These are phyloP conservation scores for Onygenales sp. DNA, from an alignment of 2,329 filamentous ascomycete genomes.

Conservation along the genomic window DNA sequence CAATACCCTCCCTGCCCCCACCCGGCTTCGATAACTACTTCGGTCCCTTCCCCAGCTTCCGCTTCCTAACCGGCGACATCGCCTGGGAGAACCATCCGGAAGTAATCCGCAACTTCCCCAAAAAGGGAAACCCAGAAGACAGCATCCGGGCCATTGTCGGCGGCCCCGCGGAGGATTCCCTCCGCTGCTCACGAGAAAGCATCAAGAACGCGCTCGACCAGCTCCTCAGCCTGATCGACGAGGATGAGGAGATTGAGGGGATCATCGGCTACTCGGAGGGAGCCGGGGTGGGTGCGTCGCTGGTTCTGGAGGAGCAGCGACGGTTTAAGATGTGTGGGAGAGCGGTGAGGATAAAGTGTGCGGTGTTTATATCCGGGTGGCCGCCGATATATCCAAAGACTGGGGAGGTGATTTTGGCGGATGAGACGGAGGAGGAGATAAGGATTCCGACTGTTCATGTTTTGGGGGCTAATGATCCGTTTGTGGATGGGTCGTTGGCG, in stretches of 20 bases:
- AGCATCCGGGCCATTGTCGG: background rate
- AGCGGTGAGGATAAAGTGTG: background rate
- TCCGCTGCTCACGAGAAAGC: background rate
- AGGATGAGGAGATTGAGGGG: constrained; percentile 3
- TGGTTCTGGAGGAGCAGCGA: background rate
- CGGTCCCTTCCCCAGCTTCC: constrained; percentile 1
- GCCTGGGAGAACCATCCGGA: background rate
- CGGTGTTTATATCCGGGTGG: constrained; percentile 3
- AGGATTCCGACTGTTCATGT: constrained; percentile 18
- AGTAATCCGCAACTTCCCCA: background rate
- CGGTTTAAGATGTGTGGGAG: background rate
- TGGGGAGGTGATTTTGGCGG: constrained; percentile 11
- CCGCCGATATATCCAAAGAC: background rate
- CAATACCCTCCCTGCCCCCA: background rate
- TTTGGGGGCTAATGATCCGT: constrained; percentile 32
- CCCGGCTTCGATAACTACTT: constrained; percentile 2
- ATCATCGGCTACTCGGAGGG: constrained; percentile 3
- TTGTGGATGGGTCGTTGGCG: constrained; percentile 29
- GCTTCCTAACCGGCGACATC: background rate
- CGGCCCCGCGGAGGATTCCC: background rate
- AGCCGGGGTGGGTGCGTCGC: background rate
- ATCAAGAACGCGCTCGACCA: background rate
- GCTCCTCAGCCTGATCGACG: background rate
- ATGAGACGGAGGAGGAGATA: constrained; percentile 14
- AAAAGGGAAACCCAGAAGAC: background rate